Percentiles rank a stretch among this genome's conserved stretches.
Evolutionary conservation across 306 rosid species (phyloP).

Genomic region (Dalbergia cochinchinensis): DNA sequence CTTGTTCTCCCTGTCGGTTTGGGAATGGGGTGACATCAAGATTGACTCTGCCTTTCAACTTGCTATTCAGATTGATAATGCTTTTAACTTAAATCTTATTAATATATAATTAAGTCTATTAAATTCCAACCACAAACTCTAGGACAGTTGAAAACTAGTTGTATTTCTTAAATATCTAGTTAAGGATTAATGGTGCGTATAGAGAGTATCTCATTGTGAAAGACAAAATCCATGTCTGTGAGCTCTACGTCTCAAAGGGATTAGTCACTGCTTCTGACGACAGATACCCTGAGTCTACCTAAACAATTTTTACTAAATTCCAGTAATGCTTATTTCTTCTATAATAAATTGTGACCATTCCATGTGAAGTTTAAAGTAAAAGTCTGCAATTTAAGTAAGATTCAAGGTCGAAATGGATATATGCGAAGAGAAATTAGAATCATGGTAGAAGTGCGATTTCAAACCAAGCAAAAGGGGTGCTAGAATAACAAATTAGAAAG

Average conservation of each 20-base stretch:
- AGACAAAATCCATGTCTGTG: too few species aligned
- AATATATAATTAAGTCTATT: neutral
- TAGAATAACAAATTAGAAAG: neutral
- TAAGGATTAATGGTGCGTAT: too few species aligned
- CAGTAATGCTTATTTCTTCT: neutral
- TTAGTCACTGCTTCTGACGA: too few species aligned
- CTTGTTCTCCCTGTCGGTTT: conserved; percentile 39
- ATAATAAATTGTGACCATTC: neutral
- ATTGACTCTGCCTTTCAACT: neutral
- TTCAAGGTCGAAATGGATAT: neutral
- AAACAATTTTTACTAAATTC: neutral
- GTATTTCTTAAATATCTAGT: too few species aligned
- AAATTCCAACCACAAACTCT: too few species aligned
- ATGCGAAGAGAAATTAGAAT: neutral
- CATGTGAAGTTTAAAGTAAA: neutral
- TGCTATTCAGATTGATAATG: neutral
- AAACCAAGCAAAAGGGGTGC: neutral
- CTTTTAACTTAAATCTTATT: neutral
- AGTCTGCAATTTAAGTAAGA: neutral
- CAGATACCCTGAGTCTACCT: too few species aligned
- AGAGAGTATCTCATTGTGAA: too few species aligned
- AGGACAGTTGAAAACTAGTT: too few species aligned
- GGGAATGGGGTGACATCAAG: conserved; percentile 7
- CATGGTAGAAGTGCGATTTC: neutral
- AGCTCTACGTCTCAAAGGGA: too few species aligned